Evolutionary conservation across 805 yeast species (phyloP).

Genomic region (Tetrapisispora namnaoensis): DNA sequence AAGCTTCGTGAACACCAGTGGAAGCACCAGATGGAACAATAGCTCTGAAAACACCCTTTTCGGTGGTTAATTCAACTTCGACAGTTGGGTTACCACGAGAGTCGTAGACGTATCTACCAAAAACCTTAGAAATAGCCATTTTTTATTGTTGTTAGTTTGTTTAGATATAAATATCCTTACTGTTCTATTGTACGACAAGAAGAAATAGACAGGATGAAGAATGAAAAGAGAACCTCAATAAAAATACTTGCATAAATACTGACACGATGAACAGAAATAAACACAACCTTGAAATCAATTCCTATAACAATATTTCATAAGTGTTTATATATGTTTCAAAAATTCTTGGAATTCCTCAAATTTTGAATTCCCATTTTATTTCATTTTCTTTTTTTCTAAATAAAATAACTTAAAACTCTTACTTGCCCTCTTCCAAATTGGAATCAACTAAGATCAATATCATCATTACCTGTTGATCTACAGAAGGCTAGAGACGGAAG

Average conservation of each 20-base stretch:
- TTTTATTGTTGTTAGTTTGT: constrained; percentile 4
- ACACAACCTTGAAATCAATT: no score
- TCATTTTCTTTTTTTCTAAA: no score
- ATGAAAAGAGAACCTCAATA: no score
- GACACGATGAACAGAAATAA: no score
- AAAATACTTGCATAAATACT: no score
- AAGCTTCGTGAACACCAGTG: constrained; percentile 97
- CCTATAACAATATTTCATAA: neutral
- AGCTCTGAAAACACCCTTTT: constrained; percentile 87
- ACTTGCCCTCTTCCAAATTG: no score
- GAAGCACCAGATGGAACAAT: constrained; percentile 99
- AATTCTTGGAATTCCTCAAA: constrained; percentile 2
- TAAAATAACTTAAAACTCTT: no score
- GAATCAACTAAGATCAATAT: no score
- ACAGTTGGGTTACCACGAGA: constrained; percentile 99
- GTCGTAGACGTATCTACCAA: constrained; percentile 96
- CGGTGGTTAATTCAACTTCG: constrained; percentile 93
- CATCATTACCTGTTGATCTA: no score
- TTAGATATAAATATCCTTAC: constrained; percentile 8
- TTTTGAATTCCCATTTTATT: neutral
- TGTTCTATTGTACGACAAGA: constrained; percentile 1
- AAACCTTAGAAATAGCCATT: constrained; percentile 82
- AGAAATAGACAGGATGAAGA: no score
- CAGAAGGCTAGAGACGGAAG: no score
- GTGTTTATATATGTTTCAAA: constrained; percentile 4